These are phyloP conservation scores for Debaryomycetaceae sp. DNA, from an alignment of 1,139 yeast species.

Conservation along the genomic window DNA sequence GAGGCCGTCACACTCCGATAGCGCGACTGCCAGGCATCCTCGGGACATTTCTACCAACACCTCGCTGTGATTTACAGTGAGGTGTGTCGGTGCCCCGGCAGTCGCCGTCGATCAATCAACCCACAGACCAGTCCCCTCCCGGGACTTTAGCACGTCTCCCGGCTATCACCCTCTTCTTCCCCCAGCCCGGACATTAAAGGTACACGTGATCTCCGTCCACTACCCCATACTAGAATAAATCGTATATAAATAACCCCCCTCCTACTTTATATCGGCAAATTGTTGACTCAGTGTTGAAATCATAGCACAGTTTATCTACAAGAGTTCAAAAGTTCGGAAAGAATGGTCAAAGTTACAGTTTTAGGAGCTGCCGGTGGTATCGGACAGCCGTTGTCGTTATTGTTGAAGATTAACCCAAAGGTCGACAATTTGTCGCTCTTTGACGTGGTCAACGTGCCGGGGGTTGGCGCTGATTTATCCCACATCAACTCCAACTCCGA, in stretches of 20 bases:
- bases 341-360: conserved; percentile 71
- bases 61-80: no score
- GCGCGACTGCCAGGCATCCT: no score
- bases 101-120: no score
- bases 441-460: conserved; percentile 93
- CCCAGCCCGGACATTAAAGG: background rate
- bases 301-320: background rate
- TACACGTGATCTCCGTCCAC: background rate
- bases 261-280: background rate
- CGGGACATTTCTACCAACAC: no score
- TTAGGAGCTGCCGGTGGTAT: conserved; percentile 98
- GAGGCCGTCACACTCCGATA: no score
- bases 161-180: background rate
- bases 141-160: background rate
- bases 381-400: conserved; percentile 94
- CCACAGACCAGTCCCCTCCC: background rate
- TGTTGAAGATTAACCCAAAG: conserved; percentile 81
- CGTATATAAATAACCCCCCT: conserved; percentile 3
- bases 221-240: conserved; percentile 1
- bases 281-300: background rate
- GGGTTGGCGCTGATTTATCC: conserved; percentile 94
- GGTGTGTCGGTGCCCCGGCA: no score
- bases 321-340: background rate
- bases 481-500: conserved; percentile 89
- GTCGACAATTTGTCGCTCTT: conserved; percentile 83